Conservation (phyloP, 495 filamentous ascomycete genomes). For the Penicillium cataractarum region DNA sequence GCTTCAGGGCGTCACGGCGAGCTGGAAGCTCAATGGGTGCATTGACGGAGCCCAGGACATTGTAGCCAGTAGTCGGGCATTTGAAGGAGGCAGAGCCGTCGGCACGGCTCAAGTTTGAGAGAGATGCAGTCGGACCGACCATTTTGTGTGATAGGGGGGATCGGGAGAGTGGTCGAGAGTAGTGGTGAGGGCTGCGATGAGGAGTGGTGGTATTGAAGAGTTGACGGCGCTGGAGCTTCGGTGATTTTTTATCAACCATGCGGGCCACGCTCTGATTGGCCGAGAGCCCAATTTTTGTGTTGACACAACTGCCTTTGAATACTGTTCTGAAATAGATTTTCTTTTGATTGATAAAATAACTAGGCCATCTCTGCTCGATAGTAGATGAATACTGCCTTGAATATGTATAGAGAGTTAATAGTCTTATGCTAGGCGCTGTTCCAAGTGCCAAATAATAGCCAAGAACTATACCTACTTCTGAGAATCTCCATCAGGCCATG, state of each 20-base stretch:
- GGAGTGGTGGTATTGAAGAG: not conserved
- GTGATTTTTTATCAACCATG: slow-evolving; percentile 29
- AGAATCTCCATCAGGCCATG: too few relatives aligned
- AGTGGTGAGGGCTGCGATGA: not conserved
- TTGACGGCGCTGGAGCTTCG: slow-evolving; percentile 10
- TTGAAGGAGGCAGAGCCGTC: slow-evolving; percentile 90
- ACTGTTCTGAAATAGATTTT: not conserved
- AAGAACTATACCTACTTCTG: not conserved
- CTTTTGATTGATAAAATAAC: not conserved
- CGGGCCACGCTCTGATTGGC: slow-evolving; percentile 32
- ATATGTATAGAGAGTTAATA: not conserved
- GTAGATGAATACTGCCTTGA: not conserved
- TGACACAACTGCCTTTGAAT: not conserved
- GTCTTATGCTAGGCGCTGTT: not conserved
- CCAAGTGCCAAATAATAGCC: not conserved
- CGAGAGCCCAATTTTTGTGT: not conserved
- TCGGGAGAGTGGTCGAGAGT: slow-evolving; percentile 2
- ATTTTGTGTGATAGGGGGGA: slow-evolving; percentile 25
- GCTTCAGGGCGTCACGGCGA: slow-evolving; percentile 77
- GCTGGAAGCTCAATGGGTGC: slow-evolving; percentile 86
- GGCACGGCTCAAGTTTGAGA: slow-evolving; percentile 65
- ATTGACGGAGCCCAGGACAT: slow-evolving; percentile 82
- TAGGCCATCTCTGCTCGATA: too few relatives aligned
- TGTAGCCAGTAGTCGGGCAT: slow-evolving; percentile 68
- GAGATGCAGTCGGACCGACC: slow-evolving; percentile 41